phyloP scores from a whole-genome alignment of 2,329 filamentous ascomycete species.

The Colletotrichum sublineola region DNA sequence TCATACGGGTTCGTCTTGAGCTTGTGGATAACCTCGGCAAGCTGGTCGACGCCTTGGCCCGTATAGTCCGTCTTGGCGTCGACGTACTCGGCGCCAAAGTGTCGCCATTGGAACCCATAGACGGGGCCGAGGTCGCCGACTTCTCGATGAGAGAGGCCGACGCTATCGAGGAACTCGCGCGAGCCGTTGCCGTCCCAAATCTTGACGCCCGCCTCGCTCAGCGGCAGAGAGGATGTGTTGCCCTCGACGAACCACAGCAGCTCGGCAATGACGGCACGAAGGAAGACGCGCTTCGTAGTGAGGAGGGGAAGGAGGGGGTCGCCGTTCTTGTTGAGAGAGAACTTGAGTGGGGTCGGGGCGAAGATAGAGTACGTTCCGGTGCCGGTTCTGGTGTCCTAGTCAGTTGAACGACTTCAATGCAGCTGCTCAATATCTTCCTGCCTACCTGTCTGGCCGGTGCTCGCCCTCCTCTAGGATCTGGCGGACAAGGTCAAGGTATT shows the following conservation, averaged over 20 bases:
- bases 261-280: constrained; percentile 89
- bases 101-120: constrained; percentile 99
- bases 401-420: constrained; percentile 5
- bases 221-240: constrained; percentile 81
- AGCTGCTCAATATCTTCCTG: constrained; percentile 5
- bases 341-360: constrained; percentile 87
- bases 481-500: constrained; percentile 91
- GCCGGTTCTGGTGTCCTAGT: constrained; percentile 75
- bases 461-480: constrained; percentile 88
- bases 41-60: constrained; percentile 91
- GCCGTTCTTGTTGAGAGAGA: constrained; percentile 77
- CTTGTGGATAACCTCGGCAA: constrained; percentile 91
- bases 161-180: constrained; percentile 87
- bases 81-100: constrained; percentile 93
- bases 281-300: constrained; percentile 97
- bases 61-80: constrained; percentile 85
- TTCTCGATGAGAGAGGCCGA: constrained; percentile 84
- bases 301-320: constrained; percentile 86
- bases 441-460: constrained; percentile 85
- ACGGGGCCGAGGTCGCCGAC: constrained; percentile 94
- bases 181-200: constrained; percentile 99
- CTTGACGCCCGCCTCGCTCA: constrained; percentile 86
- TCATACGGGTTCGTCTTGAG: constrained; percentile 88
- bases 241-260: constrained; percentile 96
- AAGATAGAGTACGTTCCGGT: constrained; percentile 94